Evolutionary conservation across 805 yeast species (phyloP).

Genomic region (Tetrapisispora iriomotensis): DNA sequence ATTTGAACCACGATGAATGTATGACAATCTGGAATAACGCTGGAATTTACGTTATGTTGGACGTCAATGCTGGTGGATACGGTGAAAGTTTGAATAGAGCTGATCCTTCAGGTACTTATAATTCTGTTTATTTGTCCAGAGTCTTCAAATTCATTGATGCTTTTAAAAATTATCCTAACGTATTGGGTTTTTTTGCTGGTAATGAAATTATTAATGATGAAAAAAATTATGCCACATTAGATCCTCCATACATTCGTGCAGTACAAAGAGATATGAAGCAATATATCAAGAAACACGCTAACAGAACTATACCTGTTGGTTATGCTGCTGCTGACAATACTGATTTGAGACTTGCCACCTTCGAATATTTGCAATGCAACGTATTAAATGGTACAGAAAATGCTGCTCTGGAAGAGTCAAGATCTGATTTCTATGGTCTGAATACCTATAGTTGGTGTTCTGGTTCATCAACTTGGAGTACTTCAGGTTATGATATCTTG

Average conservation of each 20-base stretch:
- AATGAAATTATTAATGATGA: constrained; percentile 86
- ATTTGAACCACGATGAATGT: constrained; percentile 80
- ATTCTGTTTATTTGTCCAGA: constrained; percentile 56
- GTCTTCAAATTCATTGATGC: constrained; percentile 80
- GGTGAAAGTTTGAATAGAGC: constrained; percentile 64
- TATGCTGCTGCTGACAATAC: constrained; percentile 87
- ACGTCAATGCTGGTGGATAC: constrained; percentile 66
- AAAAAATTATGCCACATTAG: constrained; percentile 43
- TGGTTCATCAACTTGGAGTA: constrained; percentile 42
- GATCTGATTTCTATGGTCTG: constrained; percentile 79
- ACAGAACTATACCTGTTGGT: constrained; percentile 86
- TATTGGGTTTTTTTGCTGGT: constrained; percentile 82
- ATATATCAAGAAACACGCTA: constrained; percentile 56
- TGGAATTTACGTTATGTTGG: constrained; percentile 81
- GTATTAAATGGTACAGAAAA: constrained; percentile 36
- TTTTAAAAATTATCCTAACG: constrained; percentile 74
- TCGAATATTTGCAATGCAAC: constrained; percentile 77
- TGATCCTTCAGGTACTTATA: constrained; percentile 63
- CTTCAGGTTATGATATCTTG: constrained; percentile 60
- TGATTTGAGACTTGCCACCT: constrained; percentile 60
- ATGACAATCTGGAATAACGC: constrained; percentile 84
- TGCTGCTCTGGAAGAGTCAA: constrained; percentile 46
- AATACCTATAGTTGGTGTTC: constrained; percentile 91
- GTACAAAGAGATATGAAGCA: constrained; percentile 86
- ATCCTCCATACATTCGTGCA: constrained; percentile 79